Percentiles rank a stretch among this genome's conserved stretches.
These are phyloP conservation scores for Claviceps citrina DNA, from an alignment of 2,329 filamentous ascomycete genomes.

Conservation along the genomic window DNA sequence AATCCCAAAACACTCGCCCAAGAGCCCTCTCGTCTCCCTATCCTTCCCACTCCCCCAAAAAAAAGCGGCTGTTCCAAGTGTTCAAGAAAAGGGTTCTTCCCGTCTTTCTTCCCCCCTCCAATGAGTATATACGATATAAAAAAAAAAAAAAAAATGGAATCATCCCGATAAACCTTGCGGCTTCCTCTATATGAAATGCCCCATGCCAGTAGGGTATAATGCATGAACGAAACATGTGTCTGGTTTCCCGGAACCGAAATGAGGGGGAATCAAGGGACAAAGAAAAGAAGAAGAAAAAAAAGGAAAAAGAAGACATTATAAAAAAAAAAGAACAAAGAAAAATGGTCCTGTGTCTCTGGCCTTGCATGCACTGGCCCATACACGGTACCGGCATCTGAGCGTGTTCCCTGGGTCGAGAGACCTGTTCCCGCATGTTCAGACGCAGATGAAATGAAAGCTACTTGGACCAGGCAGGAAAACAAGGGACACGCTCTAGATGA, in stretches of 20 bases:
- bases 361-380: too few species aligned
- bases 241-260: not conserved
- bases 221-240: slow-evolving; percentile 10
- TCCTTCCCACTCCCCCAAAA: too few species aligned
- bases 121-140: too few species aligned
- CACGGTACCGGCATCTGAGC: too few species aligned
- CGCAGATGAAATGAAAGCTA: too few species aligned
- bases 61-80: slow-evolving; percentile 1
- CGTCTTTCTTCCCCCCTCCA: too few species aligned
- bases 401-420: too few species aligned
- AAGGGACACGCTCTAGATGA: slow-evolving; percentile 55
- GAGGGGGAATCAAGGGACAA: not conserved
- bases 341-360: too few species aligned
- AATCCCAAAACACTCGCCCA: too few species aligned
- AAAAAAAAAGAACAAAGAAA: not conserved
- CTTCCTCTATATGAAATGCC: slow-evolving; percentile 21
- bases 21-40: too few species aligned
- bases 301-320: slow-evolving; percentile 10
- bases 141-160: slow-evolving; percentile 1
- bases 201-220: slow-evolving; percentile 20
- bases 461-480: too few species aligned
- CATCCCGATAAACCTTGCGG: slow-evolving; percentile 22
- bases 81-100: not conserved
- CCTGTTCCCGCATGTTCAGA: too few species aligned
- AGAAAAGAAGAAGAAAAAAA: slow-evolving; percentile 10